Conservation (phyloP, 257 asterid genomes). For the Primulina huaijiensis region DNA sequence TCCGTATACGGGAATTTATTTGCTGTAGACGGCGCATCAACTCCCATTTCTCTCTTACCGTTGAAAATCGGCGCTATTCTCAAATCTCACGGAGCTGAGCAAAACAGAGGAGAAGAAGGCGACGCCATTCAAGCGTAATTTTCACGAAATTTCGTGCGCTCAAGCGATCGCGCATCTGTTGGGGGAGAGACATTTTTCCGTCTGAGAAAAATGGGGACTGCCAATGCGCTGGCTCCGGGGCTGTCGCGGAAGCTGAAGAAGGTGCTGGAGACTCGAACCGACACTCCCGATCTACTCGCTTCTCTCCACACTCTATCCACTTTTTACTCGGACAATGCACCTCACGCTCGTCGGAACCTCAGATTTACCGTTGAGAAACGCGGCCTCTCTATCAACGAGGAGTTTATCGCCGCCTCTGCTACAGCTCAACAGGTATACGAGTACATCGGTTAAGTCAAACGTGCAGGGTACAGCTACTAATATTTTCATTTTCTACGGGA, state of each 20-base stretch:
- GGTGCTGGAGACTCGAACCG: conserved; percentile 93
- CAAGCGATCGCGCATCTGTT: conserved; percentile 20
- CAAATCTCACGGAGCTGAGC: conserved; percentile 31
- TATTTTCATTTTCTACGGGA: too few relatives aligned
- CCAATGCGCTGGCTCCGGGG: conserved; percentile 98
- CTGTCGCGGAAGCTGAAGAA: conserved; percentile 98
- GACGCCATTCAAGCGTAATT: conserved; percentile 25
- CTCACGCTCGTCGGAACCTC: conserved; percentile 83
- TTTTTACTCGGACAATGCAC: conserved; percentile 75
- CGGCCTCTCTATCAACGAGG: conserved; percentile 80
- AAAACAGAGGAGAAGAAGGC: conserved; percentile 16
- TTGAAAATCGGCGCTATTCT: conserved; percentile 21
- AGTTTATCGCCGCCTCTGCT: conserved; percentile 72
- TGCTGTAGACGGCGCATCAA: background rate
- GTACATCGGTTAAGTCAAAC: background rate
- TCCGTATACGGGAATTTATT: background rate
- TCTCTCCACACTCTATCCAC: conserved; percentile 85
- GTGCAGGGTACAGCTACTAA: background rate
- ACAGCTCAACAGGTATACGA: conserved; percentile 76
- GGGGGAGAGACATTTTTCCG: conserved; percentile 25
- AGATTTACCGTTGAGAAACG: conserved; percentile 96
- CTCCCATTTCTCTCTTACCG: conserved; percentile 6
- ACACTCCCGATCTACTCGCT: conserved; percentile 74
- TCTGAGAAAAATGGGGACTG: conserved; percentile 57
- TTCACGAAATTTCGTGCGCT: background rate